A percentile compares a stretch with the other conserved stretches of the same genome.
phyloP scores from a whole-genome alignment of 2,329 filamentous ascomycete genomes.

The Alternaria arborescens region DNA sequence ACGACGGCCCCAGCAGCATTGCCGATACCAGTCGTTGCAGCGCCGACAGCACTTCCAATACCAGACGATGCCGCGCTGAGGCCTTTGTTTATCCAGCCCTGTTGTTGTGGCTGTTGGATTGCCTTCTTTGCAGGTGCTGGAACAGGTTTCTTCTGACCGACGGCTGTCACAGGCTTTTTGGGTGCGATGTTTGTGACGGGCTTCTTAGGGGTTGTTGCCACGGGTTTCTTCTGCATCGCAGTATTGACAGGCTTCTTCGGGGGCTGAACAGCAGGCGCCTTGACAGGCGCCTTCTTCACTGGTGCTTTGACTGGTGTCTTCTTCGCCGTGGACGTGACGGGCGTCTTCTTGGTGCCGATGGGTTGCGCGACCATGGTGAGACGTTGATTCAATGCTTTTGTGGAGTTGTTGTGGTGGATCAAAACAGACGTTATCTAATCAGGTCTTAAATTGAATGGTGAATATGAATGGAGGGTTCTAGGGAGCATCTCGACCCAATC shows the following conservation, averaged over 20 bases:
- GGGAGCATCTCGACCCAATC: conserved; percentile 8
- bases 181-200: conserved; percentile 4
- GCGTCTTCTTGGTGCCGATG: conserved; percentile 37
- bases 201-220: conserved; percentile 10
- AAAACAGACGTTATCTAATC: not conserved
- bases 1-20: conserved; percentile 56
- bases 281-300: conserved; percentile 9
- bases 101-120: conserved; percentile 39
- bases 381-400: conserved; percentile 1
- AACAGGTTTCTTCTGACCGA: conserved; percentile 22
- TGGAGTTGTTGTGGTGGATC: not conserved
- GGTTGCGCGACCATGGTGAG: conserved; percentile 36
- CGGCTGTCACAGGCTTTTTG: conserved; percentile 24
- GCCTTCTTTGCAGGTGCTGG: conserved; percentile 18
- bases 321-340: conserved; percentile 28
- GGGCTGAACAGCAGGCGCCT: conserved; percentile 18
- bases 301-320: conserved; percentile 18
- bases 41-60: conserved; percentile 43
- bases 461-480: not conserved
- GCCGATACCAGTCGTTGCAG: conserved; percentile 53
- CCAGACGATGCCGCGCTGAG: conserved; percentile 24
- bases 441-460: not conserved
- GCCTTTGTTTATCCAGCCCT: conserved; percentile 55
- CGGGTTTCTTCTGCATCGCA: conserved; percentile 30
- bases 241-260: conserved; percentile 30